phyloP scores from a whole-genome alignment of 768 basidiomycete genomes.

The Leucosporidium yakuticum region DNA sequence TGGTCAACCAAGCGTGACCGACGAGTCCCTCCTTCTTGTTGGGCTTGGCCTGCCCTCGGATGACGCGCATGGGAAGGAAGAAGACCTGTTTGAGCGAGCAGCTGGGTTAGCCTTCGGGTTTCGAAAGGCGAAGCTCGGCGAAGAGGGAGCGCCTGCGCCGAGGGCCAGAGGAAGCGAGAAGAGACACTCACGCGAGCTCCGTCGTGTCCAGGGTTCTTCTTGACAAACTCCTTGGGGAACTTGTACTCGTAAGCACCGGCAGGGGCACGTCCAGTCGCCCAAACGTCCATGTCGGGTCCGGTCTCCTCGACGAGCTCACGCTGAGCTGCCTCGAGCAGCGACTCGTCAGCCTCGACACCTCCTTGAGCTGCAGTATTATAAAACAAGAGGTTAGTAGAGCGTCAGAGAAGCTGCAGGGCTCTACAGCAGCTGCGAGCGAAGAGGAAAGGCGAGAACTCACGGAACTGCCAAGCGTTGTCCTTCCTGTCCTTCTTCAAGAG shows the following conservation, averaged over 20 bases:
- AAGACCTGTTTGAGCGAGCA: slow-evolving; percentile 58
- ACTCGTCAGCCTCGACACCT: slow-evolving; percentile 28
- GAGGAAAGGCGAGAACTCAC: slow-evolving; percentile 19
- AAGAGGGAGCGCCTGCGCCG: background rate
- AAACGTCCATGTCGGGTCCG: slow-evolving; percentile 79
- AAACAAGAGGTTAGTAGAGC: too few relatives aligned
- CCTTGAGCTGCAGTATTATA: slow-evolving; percentile 35
- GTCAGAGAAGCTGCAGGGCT: background rate
- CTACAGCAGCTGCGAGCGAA: background rate
- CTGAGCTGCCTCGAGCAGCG: slow-evolving; percentile 60
- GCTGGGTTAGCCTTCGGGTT: background rate
- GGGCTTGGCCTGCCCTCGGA: slow-evolving; percentile 74
- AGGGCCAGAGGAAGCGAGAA: background rate
- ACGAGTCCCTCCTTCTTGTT: slow-evolving; percentile 51
- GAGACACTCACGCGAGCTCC: slow-evolving; percentile 24
- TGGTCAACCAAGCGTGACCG: slow-evolving; percentile 91
- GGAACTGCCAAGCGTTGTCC: slow-evolving; percentile 57
- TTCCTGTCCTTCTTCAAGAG: slow-evolving; percentile 56
- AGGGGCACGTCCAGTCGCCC: slow-evolving; percentile 86
- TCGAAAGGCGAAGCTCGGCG: background rate
- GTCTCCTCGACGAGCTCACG: slow-evolving; percentile 64
- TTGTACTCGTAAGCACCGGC: slow-evolving; percentile 67
- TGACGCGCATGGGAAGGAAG: slow-evolving; percentile 88
- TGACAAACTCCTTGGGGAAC: slow-evolving; percentile 34
- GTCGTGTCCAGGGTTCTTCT: slow-evolving; percentile 19